phyloP scores from a whole-genome alignment of 148 eudicot genomes.

The Selenicereus undatus region DNA sequence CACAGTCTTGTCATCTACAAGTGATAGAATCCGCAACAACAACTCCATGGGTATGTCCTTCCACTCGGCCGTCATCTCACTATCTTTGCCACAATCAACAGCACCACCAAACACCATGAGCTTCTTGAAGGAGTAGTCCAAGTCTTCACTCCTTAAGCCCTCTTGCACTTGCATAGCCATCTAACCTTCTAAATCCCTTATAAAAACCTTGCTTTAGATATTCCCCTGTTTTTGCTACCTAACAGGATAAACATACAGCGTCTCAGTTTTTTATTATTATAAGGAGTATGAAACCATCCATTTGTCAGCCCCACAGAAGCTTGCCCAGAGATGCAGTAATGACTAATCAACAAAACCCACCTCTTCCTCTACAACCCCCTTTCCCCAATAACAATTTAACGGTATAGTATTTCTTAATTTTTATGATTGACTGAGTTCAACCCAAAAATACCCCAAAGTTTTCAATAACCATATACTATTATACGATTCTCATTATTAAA shows the following conservation, averaged over 20 bases:
- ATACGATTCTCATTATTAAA: not conserved
- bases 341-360: constrained; percentile 22
- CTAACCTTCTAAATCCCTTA: constrained; percentile 26
- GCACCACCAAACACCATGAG: constrained; percentile 51
- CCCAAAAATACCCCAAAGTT: not conserved
- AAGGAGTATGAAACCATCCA: constrained; percentile 5
- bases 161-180: constrained; percentile 26
- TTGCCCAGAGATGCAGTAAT: constrained; percentile 14
- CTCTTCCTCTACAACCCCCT: not conserved
- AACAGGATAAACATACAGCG: constrained; percentile 18
- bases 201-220: not conserved
- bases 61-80: constrained; percentile 53
- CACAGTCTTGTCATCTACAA: constrained; percentile 76
- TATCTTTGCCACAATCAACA: constrained; percentile 24
- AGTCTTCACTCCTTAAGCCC: constrained; percentile 41
- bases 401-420: too few species aligned
- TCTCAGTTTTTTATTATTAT: not conserved
- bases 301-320: constrained; percentile 27
- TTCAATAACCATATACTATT: not conserved
- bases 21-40: constrained; percentile 61
- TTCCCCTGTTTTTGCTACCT: constrained; percentile 15
- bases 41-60: constrained; percentile 92
- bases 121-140: constrained; percentile 58
- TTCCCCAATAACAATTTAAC: not conserved
- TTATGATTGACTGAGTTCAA: not conserved